Evolutionary conservation across 2,329 filamentous ascomycete genomes (phyloP).

Genomic region (Macroventuria anomochaeta): DNA sequence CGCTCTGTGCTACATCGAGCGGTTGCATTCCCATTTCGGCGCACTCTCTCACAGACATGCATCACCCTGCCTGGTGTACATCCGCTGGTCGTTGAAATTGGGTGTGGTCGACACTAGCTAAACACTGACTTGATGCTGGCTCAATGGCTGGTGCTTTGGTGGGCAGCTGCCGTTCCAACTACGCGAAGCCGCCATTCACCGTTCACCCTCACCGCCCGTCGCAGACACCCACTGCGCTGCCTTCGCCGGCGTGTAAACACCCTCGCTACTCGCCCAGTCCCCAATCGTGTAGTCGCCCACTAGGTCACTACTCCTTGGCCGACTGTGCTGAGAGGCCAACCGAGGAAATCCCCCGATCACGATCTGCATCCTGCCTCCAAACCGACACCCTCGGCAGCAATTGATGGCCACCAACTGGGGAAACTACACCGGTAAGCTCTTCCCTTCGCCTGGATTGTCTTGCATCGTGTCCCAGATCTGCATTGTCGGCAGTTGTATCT

Average conservation of each 20-base stretch:
- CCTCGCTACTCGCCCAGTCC: conserved; percentile 23
- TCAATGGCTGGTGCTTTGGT: conserved; percentile 1
- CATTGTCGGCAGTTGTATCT: conserved; percentile 26
- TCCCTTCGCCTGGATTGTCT: conserved; percentile 8
- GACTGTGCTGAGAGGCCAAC: conserved; percentile 17
- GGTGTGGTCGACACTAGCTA: conserved; percentile 26
- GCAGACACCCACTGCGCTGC: conserved; percentile 17
- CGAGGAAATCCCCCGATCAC: conserved; percentile 24
- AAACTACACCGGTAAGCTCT: conserved; percentile 41
- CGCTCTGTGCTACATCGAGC: conserved; percentile 25
- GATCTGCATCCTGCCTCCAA: conserved; percentile 30
- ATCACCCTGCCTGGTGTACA: conserved; percentile 14
- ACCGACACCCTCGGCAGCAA: conserved; percentile 21
- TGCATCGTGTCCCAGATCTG: neutral
- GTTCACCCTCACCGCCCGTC: conserved; percentile 22
- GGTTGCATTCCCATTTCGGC: conserved; percentile 24
- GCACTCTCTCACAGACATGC: conserved; percentile 14
- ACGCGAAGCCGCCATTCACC: conserved; percentile 17
- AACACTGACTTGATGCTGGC: conserved; percentile 7
- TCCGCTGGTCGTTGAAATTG: conserved; percentile 29
- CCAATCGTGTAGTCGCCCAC: conserved; percentile 7
- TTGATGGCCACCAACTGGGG: conserved; percentile 44
- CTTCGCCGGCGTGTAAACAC: conserved; percentile 23
- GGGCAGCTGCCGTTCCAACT: conserved; percentile 14
- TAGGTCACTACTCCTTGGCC: conserved; percentile 1